Percentiles rank a stretch among this genome's conserved stretches.
Conservation (phyloP, 2,329 filamentous ascomycete species). For the Dothistroma septosporum region DNA sequence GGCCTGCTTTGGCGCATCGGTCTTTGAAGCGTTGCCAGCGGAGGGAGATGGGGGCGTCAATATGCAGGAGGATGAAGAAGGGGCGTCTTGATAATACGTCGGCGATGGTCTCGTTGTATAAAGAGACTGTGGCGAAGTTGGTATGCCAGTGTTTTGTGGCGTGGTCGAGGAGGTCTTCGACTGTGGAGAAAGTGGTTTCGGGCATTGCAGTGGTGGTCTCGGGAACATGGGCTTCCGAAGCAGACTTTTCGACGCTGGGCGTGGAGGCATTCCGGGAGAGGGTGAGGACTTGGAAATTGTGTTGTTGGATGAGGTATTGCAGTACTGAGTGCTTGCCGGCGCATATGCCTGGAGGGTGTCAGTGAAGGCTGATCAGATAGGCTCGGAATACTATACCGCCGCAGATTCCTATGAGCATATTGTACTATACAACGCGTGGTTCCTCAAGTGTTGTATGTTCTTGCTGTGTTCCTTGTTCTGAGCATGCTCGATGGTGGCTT, state of each 20-base stretch:
- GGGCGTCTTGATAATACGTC: constrained; percentile 74
- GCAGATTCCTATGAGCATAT: constrained; percentile 61
- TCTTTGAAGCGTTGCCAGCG: constrained; percentile 75
- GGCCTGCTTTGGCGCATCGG: constrained; percentile 47
- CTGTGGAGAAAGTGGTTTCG: constrained; percentile 51
- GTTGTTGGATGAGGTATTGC: constrained; percentile 74
- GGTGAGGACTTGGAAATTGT: constrained; percentile 72
- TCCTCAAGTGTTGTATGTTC: neutral
- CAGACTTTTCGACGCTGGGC: constrained; percentile 42
- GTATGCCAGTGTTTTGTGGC: constrained; percentile 80
- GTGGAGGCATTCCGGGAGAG: constrained; percentile 46
- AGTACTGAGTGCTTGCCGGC: constrained; percentile 88
- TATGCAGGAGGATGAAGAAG: constrained; percentile 87
- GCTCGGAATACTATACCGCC: constrained; percentile 51
- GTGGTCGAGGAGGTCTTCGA: constrained; percentile 71
- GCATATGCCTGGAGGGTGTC: constrained; percentile 66
- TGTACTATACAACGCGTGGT: neutral
- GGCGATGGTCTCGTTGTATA: constrained; percentile 67
- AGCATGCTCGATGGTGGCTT: neutral
- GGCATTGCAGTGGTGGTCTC: constrained; percentile 18
- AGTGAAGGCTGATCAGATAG: neutral
- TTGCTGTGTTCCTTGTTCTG: neutral
- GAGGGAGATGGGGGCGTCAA: constrained; percentile 81
- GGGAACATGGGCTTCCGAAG: constrained; percentile 37
- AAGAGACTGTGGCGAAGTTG: constrained; percentile 80